These are phyloP conservation scores for Euphrasia arctica DNA, from an alignment of 305 asterid genomes.

Conservation along the genomic window DNA sequence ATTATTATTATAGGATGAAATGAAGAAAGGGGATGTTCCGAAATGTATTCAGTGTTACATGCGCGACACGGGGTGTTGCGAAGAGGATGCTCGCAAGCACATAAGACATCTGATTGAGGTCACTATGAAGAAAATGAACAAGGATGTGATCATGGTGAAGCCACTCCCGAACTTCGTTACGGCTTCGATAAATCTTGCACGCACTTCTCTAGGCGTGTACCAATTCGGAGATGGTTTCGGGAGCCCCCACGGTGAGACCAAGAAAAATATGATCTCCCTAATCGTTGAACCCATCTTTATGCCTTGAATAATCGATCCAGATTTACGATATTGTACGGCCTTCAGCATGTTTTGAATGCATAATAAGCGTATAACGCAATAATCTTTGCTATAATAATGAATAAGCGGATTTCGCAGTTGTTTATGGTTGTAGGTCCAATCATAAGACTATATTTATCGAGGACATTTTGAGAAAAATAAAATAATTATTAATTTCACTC, in stretches of 20 bases:
- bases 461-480: too few relatives aligned
- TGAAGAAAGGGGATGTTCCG: constrained; percentile 51
- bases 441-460: too few relatives aligned
- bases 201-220: constrained; percentile 49
- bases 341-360: too few relatives aligned
- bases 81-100: constrained; percentile 47
- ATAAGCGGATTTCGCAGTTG: too few relatives aligned
- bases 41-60: constrained; percentile 59
- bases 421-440: too few relatives aligned
- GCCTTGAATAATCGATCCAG: constrained; percentile 8
- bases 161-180: constrained; percentile 24
- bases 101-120: constrained; percentile 32
- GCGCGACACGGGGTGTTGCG: constrained; percentile 41
- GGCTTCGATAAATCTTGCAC: constrained; percentile 51
- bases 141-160: constrained; percentile 36
- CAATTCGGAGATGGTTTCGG: constrained; percentile 68
- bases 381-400: too few relatives aligned
- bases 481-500: too few relatives aligned
- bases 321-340: too few relatives aligned
- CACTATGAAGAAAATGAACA: constrained; percentile 48
- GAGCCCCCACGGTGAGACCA: constrained; percentile 38
- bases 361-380: too few relatives aligned
- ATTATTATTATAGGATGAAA: constrained; percentile 37
- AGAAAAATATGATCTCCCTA: constrained; percentile 39
- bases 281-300: constrained; percentile 38